Evolutionary conservation across 2,329 filamentous ascomycete genomes (phyloP), one percentile per base, ranked within the genome.

Genomic region (Xylariales sp.): DNA sequence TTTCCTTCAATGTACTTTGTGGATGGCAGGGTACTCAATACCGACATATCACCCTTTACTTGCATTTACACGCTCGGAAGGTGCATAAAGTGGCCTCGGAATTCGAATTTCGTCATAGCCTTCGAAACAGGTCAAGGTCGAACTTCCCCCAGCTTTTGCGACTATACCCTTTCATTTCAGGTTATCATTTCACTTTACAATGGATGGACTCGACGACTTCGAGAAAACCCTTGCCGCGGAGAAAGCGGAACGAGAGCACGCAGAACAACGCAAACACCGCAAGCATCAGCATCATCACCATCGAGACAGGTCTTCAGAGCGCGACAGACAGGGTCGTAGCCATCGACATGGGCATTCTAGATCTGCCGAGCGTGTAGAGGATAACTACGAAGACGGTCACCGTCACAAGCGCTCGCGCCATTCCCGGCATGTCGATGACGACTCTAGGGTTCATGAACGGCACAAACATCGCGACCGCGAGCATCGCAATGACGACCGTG

Each of bases 171-270:
- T n/a, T n/a, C n/a, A n/a, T n/a, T n/a, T n/a, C n/a, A n/a, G n/a
- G n/a, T n/a, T n/a, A n/a, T n/a, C n/a, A n/a, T n/a, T n/a, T n/a
- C n/a, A n/a, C n/a, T n/a, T n/a, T n/a, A 36, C 5, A 19, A 78
- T 76, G 73, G 70, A 74, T 48, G 66, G 73, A n/a, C 64, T 78
- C 8, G 75, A 75, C 36, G 86, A 90, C 44, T 94, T 94, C 45
- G 88, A 94, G 61, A 86, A 83, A 58, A 71, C 81, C 19, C 71
- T 94, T 10, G 84, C 82, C 1, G 75, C 81, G 32, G 81, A 78
- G 49, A 84, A 80, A 56, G 67, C 68, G 0, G 64, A 69, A 34
- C 70, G 75, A 41, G 71, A 78, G 31, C 65, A 64, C 5, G 58
- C 59, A 28, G 73, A 73, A 45, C 64, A 69, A 32, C 71, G 71